Base-by-base conservation (phyloP, 106 monocot species). In the Chionographis japonica region DNA sequence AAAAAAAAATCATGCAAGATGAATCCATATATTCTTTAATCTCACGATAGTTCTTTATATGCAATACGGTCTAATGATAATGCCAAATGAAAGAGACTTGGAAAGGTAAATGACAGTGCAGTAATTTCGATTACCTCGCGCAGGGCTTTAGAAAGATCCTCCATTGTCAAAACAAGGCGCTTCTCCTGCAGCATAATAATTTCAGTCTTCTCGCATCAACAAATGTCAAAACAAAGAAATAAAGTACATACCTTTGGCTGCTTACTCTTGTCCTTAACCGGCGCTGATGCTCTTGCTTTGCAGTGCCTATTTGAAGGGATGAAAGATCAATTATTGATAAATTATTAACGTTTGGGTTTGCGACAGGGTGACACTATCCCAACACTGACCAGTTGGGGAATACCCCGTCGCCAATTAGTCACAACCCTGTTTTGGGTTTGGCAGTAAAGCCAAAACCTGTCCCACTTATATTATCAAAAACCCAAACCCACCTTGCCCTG, bases 111-210 rank as follows among this genome's bases (percentile, higher is more conserved):
- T 40, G 13, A 16, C 54, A 39, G 54, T 6, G 20, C 8, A 6
- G 8, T 70, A 37, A 19, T 8, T 17, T 60, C 36, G 37, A 37
- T 81, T 88, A 90, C 97, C 87, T 98, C 92, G 63, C 82, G 84
- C 49, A 98, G 70, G 20, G 92, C 89, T 79, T 90, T 98, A 12
- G 97, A 92, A 65, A 98, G 89, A 83, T 98, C 97, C 20, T 98
- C 97, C 86, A 98, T 92, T 56, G 89, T 90, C 78, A 98, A 83
- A 36, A 98, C 85, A 76, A 98, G 74, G 51, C 92, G 89, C 74
- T 89, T 98, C 56, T 98, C 97, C 97, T 98, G 78, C 8, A 73
- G 53, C 16, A 78, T 46, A 61, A 38, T 35, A 37, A 66, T 43
- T 53, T 61, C 16, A 68, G 37, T 12, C 27, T 57, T 15, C 40